Evolutionary conservation across 306 rosid genomes (phyloP), one percentile per base, ranked within the genome.

Genomic region (Fragaria iinumae): DNA sequence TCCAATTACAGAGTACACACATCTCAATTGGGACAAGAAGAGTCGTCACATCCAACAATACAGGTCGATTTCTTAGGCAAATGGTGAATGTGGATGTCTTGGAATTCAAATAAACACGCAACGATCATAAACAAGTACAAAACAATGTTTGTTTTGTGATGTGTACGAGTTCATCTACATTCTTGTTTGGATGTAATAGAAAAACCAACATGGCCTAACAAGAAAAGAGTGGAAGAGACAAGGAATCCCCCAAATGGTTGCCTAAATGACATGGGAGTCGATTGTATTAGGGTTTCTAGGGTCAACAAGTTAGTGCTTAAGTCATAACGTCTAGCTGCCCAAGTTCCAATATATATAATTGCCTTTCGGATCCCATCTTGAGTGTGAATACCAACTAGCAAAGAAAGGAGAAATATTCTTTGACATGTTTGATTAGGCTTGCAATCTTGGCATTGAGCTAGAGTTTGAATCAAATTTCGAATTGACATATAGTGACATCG

Each of bases 1-100:
- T 75, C 72, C 77, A 74, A 45, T 64, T 72, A 67, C 77, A 36
- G 71, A 71, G 5, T 29, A 29, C 25, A n/a, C 8, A 13, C n/a
- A 32, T 62, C 49, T 84, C 55, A 43, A 76, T 81, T 68, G 80
- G 41, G 66, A 72, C 84, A 76, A 43, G 41, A 65, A 52, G 59
- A 32, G 66, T 67, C 20, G 18, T 43, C 69, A 72, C 48, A 21
- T 66, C 55, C 71, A 73, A 48, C 59, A 72, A 73, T 57, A 8
- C 45, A 49, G 23, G 72, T 80, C 75, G 73, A 69, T 65, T 76
- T 60, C 70, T 67, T 77, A 21, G 67, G 77, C 57, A 78, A 85
- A 78, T 60, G 60, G 59, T 70, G 25, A 80, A 65, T 32, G 71
- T 60, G 71, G 71, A 57, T 74, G 27, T 29, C 67, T 63, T 48